Conservation (phyloP, 2,329 filamentous ascomycete species). For the Xylariaceae sp. region DNA sequence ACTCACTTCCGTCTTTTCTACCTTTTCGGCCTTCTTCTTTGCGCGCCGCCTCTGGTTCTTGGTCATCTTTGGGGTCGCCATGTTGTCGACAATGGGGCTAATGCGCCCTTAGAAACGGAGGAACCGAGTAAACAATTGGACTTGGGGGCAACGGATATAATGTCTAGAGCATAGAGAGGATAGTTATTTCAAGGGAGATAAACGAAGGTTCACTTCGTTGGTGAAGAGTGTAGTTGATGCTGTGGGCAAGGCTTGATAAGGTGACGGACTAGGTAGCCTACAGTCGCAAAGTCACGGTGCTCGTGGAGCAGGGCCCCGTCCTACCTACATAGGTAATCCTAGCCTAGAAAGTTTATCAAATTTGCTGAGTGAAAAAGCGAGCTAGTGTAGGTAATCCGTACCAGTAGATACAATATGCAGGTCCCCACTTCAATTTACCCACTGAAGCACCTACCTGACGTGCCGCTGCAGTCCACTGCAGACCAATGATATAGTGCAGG, state of each 20-base stretch:
- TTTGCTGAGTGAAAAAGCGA: too few relatives aligned
- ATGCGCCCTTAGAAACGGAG: constrained; percentile 23
- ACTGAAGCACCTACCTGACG: too few relatives aligned
- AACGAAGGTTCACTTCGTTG: background rate
- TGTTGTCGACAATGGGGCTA: constrained; percentile 47
- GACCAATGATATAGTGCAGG: too few relatives aligned
- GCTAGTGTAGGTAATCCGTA: too few relatives aligned
- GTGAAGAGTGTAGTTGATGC: constrained; percentile 1
- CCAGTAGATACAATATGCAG: too few relatives aligned
- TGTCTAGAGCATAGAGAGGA: background rate
- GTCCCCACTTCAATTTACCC: too few relatives aligned
- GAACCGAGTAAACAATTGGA: background rate
- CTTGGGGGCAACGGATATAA: background rate
- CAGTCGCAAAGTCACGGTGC: constrained; percentile 5
- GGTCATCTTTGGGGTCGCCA: constrained; percentile 76
- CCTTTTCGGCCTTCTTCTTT: constrained; percentile 93
- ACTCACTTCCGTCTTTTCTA: constrained; percentile 63
- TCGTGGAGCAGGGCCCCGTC: too few relatives aligned
- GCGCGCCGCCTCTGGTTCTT: constrained; percentile 94
- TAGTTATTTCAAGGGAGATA: background rate
- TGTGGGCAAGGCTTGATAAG: constrained; percentile 6
- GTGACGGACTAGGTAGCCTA: background rate
- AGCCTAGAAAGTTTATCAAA: too few relatives aligned
- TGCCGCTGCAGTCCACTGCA: background rate
- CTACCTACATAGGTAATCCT: too few relatives aligned